Base-by-base conservation (phyloP, 2,329 filamentous ascomycete species). In the Geoglossum cookeanum region DNA sequence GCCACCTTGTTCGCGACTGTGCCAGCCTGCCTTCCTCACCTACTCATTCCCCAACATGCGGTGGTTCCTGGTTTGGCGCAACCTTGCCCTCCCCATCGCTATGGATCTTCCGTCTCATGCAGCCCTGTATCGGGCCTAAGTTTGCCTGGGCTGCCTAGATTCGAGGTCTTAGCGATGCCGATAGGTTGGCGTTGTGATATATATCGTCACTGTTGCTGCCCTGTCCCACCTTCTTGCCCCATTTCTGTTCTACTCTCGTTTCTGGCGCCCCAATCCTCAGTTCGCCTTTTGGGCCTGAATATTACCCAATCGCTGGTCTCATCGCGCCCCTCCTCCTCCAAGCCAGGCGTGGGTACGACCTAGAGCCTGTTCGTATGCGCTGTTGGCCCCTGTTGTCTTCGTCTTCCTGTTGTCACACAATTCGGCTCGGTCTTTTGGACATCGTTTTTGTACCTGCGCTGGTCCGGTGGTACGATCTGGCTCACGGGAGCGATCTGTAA, bases 41-140 rank as follows among this genome's bases (percentile, higher is more conserved):
- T 32, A 15, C 29, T 8, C 49, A 52, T 52, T 30, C 49, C 49
- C 30, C n/a, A 30, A n/a, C 30, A n/a, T 30, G 15, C 8, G 32
- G 30, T 35, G 33, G 49, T 37, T 53, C 49, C 30, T 53, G 59
- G 59, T 61, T 61, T 55, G 58, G 58, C 60, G 60, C 17, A 59
- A 61, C 58, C 58, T 54, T 53, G 33, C 44, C 45, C 47, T 42
- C 44, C 39, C 55, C 57, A 59, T 55, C 54, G 59, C 58, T 56
- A 59, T 55, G 35, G 56, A 59, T 59, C 58, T 60, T 57, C 57
- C 48, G 42, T 58, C 56, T 55, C 47, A 56, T 58, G 29, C 53
- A 59, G 55, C 56, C 61, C 58, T 17, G 42, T 55, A 53, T 51
- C 60, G 58, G 22, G 58, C 55, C 47, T 37, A 52, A 58, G 60